Conservation (phyloP, 495 filamentous ascomycete species). For the Neurospora sp. region DNA sequence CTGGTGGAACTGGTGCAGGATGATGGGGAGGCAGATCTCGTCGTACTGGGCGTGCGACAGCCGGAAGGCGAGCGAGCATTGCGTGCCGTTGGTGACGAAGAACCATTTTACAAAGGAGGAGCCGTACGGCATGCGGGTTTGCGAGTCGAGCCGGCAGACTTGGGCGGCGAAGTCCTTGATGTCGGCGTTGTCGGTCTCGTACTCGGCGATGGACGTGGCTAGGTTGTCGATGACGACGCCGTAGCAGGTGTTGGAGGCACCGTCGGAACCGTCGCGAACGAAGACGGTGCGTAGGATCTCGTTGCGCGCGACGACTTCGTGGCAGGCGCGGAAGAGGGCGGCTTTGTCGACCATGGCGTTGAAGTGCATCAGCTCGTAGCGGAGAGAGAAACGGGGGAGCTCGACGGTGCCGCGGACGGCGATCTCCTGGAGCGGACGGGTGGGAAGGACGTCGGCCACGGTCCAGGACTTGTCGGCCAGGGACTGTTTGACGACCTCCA, state of each 20-base stretch:
- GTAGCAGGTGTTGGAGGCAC: slow-evolving; percentile 32
- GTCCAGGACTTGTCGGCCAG: slow-evolving; percentile 33
- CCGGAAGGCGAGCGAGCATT: slow-evolving; percentile 52
- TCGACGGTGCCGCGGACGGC: slow-evolving; percentile 50
- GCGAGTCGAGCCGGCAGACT: slow-evolving; percentile 39
- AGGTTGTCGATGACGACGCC: slow-evolving; percentile 53
- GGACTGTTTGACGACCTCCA: not conserved
- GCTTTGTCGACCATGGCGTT: slow-evolving; percentile 17
- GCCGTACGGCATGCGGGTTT: slow-evolving; percentile 46
- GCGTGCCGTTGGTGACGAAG: slow-evolving; percentile 39
- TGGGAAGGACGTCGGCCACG: slow-evolving; percentile 47
- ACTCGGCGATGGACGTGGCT: slow-evolving; percentile 39
- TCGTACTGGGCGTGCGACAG: slow-evolving; percentile 71
- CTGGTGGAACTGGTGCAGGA: slow-evolving; percentile 38
- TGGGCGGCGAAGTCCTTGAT: slow-evolving; percentile 40
- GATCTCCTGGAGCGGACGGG: slow-evolving; percentile 54
- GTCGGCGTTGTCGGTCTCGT: slow-evolving; percentile 43
- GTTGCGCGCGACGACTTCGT: slow-evolving; percentile 41
- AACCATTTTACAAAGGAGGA: slow-evolving; percentile 54
- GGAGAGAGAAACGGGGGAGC: slow-evolving; percentile 35
- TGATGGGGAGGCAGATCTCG: slow-evolving; percentile 54
- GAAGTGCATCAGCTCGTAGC: slow-evolving; percentile 32
- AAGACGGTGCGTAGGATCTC: slow-evolving; percentile 66
- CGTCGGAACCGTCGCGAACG: slow-evolving; percentile 35
- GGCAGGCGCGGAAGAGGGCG: slow-evolving; percentile 22